These are phyloP conservation scores for Aspergillus avenaceus DNA, from an alignment of 495 filamentous ascomycete genomes.

Conservation along the genomic window DNA sequence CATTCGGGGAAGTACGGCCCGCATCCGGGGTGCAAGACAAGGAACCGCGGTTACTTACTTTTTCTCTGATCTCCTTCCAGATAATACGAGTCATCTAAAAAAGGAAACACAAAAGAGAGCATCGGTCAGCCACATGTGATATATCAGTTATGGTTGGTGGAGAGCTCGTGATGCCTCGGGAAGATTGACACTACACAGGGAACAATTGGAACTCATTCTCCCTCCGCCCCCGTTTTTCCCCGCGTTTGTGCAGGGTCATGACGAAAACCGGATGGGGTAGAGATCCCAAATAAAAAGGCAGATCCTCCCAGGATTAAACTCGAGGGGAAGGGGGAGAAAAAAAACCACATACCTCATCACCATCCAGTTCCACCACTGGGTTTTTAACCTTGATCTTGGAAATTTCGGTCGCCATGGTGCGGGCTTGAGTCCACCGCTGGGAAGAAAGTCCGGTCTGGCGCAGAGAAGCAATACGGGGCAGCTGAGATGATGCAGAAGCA, in stretches of 20 bases:
- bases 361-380: conserved; percentile 94
- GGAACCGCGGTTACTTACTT: conserved; percentile 45
- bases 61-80: conserved; percentile 97
- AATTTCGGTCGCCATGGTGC: conserved; percentile 44
- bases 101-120: neutral
- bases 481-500: conserved; percentile 25
- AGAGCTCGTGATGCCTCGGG: conserved; percentile 14
- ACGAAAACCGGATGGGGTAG: conserved; percentile 24
- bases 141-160: conserved; percentile 9
- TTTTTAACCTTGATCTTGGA: conserved; percentile 95
- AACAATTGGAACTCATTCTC: conserved; percentile 8
- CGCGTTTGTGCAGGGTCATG: conserved; percentile 23
- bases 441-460: conserved; percentile 33
- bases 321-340: too few species aligned
- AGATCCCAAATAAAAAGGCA: too few species aligned
- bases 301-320: too few species aligned
- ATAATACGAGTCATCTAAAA: conserved; percentile 92
- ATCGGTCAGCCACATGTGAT: conserved; percentile 27
- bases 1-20: conserved; percentile 8
- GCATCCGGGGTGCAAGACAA: conserved; percentile 5
- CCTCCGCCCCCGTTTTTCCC: conserved; percentile 37
- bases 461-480: conserved; percentile 27
- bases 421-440: conserved; percentile 31
- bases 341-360: conserved; percentile 66
- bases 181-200: conserved; percentile 11